Percentiles rank a stretch among this genome's conserved stretches.
Conservation (phyloP, 106 monocot genomes). For the Narthecium ossifragum region DNA sequence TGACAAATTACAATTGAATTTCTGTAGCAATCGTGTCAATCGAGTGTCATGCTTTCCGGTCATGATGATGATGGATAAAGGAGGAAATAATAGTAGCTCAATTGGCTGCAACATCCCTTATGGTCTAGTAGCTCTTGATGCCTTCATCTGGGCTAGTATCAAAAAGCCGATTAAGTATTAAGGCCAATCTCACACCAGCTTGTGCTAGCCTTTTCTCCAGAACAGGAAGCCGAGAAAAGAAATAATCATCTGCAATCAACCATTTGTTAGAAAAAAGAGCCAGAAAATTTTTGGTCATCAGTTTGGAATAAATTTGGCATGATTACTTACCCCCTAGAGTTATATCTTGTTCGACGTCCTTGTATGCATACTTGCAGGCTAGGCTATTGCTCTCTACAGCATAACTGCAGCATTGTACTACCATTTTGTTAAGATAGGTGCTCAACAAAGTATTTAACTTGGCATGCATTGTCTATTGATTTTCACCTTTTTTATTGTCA, state of each 20-base stretch:
- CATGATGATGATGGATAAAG: no score
- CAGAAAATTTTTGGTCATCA: no score
- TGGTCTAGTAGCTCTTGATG: no score
- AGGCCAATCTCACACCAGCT: conserved; percentile 66
- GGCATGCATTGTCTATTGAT: no score
- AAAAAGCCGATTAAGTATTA: conserved; percentile 65
- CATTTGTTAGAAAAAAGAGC: background rate
- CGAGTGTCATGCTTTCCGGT: no score
- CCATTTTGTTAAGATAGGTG: no score
- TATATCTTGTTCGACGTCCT: conserved; percentile 68
- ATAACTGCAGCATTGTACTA: conserved; percentile 36
- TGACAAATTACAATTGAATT: no score
- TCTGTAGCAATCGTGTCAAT: no score
- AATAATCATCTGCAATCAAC: conserved; percentile 68
- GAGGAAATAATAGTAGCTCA: no score
- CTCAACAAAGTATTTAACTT: no score
- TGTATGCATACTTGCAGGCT: conserved; percentile 83
- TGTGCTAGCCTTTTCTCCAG: conserved; percentile 79
- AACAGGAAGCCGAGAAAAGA: conserved; percentile 63
- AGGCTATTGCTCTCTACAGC: conserved; percentile 69
- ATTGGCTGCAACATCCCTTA: no score
- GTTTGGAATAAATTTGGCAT: background rate
- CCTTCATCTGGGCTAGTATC: background rate
- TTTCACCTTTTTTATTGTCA: no score
- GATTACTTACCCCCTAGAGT: conserved; percentile 60